Evolutionary conservation across 1,284 basidiomycete species (phyloP).

Genomic region (Puccinia polysora): DNA sequence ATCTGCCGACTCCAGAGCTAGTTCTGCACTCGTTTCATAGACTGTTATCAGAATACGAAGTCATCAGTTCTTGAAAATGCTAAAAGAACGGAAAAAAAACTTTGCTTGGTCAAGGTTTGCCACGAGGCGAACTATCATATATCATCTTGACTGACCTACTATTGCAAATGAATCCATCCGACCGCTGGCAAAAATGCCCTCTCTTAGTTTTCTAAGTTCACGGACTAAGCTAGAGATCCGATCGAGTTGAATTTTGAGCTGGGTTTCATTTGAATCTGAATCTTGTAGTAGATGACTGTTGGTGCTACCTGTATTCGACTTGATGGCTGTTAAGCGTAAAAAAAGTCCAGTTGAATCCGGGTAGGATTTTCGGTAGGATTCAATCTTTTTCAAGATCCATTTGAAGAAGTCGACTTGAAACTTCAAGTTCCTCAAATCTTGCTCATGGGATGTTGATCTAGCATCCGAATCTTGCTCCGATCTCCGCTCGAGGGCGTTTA

Average conservation of each 20-base stretch:
- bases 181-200: constrained; percentile 36
- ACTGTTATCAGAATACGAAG: background rate
- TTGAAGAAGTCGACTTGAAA: constrained; percentile 33
- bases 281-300: background rate
- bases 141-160: constrained; percentile 14
- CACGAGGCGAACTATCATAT: background rate
- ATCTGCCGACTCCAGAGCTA: constrained; percentile 32
- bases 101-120: background rate
- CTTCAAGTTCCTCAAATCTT: constrained; percentile 24
- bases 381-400: constrained; percentile 12
- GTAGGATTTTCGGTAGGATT: constrained; percentile 10
- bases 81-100: background rate
- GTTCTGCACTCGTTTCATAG: constrained; percentile 39
- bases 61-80: background rate
- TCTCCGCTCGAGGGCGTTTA: too few species aligned
- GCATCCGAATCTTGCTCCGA: too few species aligned
- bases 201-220: constrained; percentile 33
- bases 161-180: constrained; percentile 34
- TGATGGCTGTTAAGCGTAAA: background rate
- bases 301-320: background rate
- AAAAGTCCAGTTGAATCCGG: constrained; percentile 23
- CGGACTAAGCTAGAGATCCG: constrained; percentile 11
- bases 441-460: background rate
- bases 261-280: background rate
- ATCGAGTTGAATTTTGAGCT: constrained; percentile 15